Base-by-base conservation (phyloP, 2,329 filamentous ascomycete genomes). In the Fusarium sp. region DNA sequence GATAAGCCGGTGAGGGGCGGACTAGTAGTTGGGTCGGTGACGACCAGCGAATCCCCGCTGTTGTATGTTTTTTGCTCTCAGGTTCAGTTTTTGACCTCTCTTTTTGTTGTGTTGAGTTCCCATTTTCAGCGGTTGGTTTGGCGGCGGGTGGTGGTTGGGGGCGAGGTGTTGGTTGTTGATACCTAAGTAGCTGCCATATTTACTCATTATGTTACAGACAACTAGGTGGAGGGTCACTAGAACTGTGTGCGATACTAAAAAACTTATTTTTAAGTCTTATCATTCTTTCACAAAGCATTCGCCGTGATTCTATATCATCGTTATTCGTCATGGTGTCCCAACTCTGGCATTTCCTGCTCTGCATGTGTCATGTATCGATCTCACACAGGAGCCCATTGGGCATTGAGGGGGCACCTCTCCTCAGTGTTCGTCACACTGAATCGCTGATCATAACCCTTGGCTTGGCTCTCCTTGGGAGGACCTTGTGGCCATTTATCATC, bases 11-110 rank as follows among this genome's bases (percentile, higher is more conserved):
- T 73, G 65, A 73, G 57, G 69, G 70, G 69, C 65, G 70, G 69
- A 72, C 66, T 73, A 69, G 66, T 73, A 73, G 70, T 73, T 73
- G 69, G 70, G 66, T 73, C 69, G 70, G 69, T 73, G 70, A 73
- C 38, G 70, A 70, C 69, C 66, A 73, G 70, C 70, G 70, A 73
- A 73, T 73, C 67, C 71, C 70, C 68, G 65, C 71, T 74, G 71
- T 74, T 74, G 71, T 74, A 74, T 74, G 71, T 74, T 56, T 52
- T 42, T 36, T 25, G 56, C 54, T 20, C 25, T 56, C 5, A 9
- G 8, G 5, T 31, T 16, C 22, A 36, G 8, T 29, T 14, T 38
- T n/a, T 27, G 16, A 10, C 25, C 2, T 20, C 6, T 31, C 35
- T 20, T 27, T 59, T 59, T 59, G 10, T 14, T 18, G 31, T 3